Evolutionary conservation across 768 basidiomycete genomes (phyloP).

Genomic region (Lepiota subincarnata): DNA sequence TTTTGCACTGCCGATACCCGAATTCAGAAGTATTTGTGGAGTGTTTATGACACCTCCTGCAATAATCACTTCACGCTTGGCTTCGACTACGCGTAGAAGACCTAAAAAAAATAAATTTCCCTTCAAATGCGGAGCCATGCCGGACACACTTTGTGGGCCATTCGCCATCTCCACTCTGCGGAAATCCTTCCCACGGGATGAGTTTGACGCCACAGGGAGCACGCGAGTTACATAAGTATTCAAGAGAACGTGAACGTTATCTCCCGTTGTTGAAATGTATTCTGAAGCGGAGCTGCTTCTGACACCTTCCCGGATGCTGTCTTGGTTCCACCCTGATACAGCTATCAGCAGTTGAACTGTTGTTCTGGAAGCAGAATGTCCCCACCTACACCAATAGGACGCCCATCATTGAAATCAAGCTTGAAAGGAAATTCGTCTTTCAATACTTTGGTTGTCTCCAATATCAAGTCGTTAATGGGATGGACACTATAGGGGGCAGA

Average conservation of each 20-base stretch:
- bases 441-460: conserved; percentile 23
- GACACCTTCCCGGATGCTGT: conserved; percentile 18
- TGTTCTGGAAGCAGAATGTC: not conserved
- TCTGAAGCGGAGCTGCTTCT: conserved; percentile 23
- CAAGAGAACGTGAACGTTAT: conserved; percentile 22
- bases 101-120: not conserved
- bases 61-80: conserved; percentile 30
- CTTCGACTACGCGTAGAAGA: conserved; percentile 16
- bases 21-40: conserved; percentile 27
- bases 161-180: not conserved
- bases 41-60: conserved; percentile 30
- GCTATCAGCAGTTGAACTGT: too few species aligned
- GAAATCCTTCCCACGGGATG: not conserved
- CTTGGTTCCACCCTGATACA: conserved; percentile 17
- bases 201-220: conserved; percentile 8
- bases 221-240: conserved; percentile 25
- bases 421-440: conserved; percentile 24
- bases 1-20: conserved; percentile 28
- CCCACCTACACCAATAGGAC: conserved; percentile 19
- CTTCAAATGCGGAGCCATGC: too few species aligned
- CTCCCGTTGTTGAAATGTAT: conserved; percentile 19
- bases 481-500: not conserved
- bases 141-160: not conserved
- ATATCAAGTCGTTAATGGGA: not conserved
- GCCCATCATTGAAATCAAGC: conserved; percentile 25